These are phyloP conservation scores for Parietichytrium sp. DNA, from an alignment of 108 stramenopile genomes.

Conservation along the genomic window DNA sequence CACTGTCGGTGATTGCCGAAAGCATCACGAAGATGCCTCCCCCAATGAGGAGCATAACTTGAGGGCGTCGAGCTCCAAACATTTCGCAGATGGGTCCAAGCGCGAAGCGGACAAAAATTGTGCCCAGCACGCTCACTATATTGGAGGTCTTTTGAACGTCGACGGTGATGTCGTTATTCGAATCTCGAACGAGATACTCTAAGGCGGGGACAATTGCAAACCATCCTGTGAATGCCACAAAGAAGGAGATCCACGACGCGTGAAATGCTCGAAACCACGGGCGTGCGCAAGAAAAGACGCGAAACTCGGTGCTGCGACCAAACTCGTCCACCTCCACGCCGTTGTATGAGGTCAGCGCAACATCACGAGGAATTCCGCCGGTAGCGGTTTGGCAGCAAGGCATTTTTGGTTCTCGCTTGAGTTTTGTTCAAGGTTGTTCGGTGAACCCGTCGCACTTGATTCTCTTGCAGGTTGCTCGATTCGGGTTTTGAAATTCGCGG, in stretches of 20 bases:
- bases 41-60: not conserved
- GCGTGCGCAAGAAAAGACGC: conserved; percentile 15
- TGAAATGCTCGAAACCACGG: conserved; percentile 28
- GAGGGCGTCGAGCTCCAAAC: conserved; percentile 45
- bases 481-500: too few relatives aligned
- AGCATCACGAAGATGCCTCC: not conserved
- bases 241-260: conserved; percentile 41
- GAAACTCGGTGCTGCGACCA: not conserved
- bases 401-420: too few relatives aligned
- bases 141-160: conserved; percentile 51
- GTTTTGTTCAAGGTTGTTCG: too few relatives aligned
- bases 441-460: too few relatives aligned
- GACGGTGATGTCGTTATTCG: conserved; percentile 47
- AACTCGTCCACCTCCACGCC: conserved; percentile 9
- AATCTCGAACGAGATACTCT: conserved; percentile 47
- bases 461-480: too few relatives aligned
- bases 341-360: not conserved
- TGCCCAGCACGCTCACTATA: conserved; percentile 48
- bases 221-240: conserved; percentile 51
- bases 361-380: conserved; percentile 1
- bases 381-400: too few relatives aligned
- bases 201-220: conserved; percentile 50
- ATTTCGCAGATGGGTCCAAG: conserved; percentile 54
- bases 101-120: conserved; percentile 44
- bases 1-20: conserved; percentile 41